These are phyloP conservation scores for Cudoniella acicularis DNA, from an alignment of 495 filamentous ascomycete species.

Conservation along the genomic window DNA sequence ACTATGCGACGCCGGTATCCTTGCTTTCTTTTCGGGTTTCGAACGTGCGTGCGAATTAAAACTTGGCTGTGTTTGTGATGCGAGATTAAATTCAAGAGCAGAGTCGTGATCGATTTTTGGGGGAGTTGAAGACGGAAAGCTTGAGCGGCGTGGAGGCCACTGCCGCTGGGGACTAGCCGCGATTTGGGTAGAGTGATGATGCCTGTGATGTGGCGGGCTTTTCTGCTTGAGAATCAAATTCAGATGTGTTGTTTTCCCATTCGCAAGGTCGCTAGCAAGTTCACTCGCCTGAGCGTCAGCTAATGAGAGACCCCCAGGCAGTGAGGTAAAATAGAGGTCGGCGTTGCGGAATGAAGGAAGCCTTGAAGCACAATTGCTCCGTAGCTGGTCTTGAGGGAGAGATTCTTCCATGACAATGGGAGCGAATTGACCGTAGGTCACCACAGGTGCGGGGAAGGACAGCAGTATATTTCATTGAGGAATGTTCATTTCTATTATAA, in stretches of 20 bases:
- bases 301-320: too few species aligned
- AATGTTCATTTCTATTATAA: not conserved
- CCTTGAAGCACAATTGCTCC: not conserved
- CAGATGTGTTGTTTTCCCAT: too few species aligned
- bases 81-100: too few species aligned
- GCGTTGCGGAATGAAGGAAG: slow-evolving; percentile 17
- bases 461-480: not conserved
- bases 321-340: slow-evolving; percentile 6
- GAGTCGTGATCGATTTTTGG: too few species aligned
- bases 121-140: too few species aligned
- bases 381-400: not conserved
- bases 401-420: not conserved
- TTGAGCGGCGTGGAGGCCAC: not conserved
- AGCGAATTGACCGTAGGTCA: not conserved
- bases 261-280: too few species aligned
- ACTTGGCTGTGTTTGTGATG: not conserved
- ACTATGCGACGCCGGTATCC: not conserved
- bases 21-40: not conserved
- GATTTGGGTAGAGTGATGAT: too few species aligned
- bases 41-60: not conserved
- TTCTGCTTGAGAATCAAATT: too few species aligned
- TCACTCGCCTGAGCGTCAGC: too few species aligned
- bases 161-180: not conserved
- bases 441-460: not conserved
- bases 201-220: not conserved